Percentiles rank a stretch among this genome's conserved stretches.
Conservation (phyloP, 768 basidiomycete genomes). For the Mycena sanguinolenta region DNA sequence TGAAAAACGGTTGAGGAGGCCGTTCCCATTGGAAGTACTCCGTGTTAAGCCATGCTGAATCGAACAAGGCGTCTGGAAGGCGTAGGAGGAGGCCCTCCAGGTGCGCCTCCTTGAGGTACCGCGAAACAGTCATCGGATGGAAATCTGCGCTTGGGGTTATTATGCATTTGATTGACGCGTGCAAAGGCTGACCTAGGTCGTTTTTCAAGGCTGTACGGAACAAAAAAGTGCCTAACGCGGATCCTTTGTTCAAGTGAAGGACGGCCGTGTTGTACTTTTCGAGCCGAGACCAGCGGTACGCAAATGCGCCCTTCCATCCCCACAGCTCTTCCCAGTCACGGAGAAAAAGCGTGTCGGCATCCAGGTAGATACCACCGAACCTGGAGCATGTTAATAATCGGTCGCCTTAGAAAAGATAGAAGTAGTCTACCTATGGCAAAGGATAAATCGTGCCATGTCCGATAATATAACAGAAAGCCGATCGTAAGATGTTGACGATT, state of each 20-base stretch:
- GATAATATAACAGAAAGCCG: slow-evolving; percentile 93
- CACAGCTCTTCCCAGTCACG: slow-evolving; percentile 99
- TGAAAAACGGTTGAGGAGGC: slow-evolving; percentile 95
- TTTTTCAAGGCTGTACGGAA: slow-evolving; percentile 97
- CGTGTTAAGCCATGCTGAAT: slow-evolving; percentile 96
- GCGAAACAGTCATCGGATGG: slow-evolving; percentile 95
- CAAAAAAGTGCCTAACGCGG: slow-evolving; percentile 92
- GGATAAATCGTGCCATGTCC: slow-evolving; percentile 96
- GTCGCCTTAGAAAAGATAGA: neutral
- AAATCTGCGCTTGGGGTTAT: slow-evolving; percentile 62
- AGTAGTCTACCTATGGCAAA: slow-evolving; percentile 78
- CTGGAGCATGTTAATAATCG: slow-evolving; percentile 4
- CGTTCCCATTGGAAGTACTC: slow-evolving; percentile 93
- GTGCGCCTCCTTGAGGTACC: slow-evolving; percentile 91
- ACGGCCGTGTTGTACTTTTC: slow-evolving; percentile 98
- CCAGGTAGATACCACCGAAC: slow-evolving; percentile 96
- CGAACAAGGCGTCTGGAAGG: slow-evolving; percentile 95
- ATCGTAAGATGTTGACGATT: slow-evolving; percentile 88
- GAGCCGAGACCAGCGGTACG: slow-evolving; percentile 95
- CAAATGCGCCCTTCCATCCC: slow-evolving; percentile 97
- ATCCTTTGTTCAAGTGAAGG: slow-evolving; percentile 91
- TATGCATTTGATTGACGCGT: neutral
- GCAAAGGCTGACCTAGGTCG: slow-evolving; percentile 61
- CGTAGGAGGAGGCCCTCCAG: slow-evolving; percentile 87
- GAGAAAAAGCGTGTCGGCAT: slow-evolving; percentile 95